These are phyloP conservation scores for Schoenoplectus tabernaemontani DNA, from an alignment of 202 grass and related monocot genomes.

Conservation along the genomic window DNA sequence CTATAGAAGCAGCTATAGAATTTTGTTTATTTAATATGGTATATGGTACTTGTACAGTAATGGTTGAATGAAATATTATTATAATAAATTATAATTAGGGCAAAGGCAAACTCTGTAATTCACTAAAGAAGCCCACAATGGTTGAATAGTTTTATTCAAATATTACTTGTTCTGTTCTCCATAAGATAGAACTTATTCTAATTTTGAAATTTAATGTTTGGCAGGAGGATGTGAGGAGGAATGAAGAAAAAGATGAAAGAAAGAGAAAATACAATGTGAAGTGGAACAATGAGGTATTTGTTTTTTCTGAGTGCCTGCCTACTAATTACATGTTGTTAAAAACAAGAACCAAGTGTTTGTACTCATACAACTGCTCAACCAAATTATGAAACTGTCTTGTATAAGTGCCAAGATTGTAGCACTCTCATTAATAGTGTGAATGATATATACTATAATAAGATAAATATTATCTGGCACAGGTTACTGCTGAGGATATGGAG, in stretches of 20 bases:
- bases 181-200: not conserved
- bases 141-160: not conserved
- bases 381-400: not conserved
- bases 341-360: not conserved
- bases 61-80: not conserved
- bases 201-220: constrained; percentile 20
- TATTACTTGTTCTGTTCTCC: not conserved
- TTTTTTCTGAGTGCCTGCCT: not conserved
- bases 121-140: no score
- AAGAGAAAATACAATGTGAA: constrained; percentile 93
- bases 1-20: not conserved
- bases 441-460: not conserved
- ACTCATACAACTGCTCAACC: not conserved
- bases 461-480: constrained; percentile 18
- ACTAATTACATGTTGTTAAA: not conserved
- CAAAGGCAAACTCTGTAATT: not conserved
- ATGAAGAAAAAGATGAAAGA: constrained; percentile 78
- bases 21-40: not conserved
- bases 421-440: no score
- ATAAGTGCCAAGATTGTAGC: not conserved
- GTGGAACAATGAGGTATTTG: constrained; percentile 66
- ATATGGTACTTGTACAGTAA: not conserved
- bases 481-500: constrained; percentile 90
- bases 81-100: not conserved
- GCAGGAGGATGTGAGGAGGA: constrained; percentile 72